A percentile compares a stretch with the other conserved stretches of the same genome.
Evolutionary conservation across 2,329 filamentous ascomycete species (phyloP).

Genomic region (Clonostachys chloroleuca): DNA sequence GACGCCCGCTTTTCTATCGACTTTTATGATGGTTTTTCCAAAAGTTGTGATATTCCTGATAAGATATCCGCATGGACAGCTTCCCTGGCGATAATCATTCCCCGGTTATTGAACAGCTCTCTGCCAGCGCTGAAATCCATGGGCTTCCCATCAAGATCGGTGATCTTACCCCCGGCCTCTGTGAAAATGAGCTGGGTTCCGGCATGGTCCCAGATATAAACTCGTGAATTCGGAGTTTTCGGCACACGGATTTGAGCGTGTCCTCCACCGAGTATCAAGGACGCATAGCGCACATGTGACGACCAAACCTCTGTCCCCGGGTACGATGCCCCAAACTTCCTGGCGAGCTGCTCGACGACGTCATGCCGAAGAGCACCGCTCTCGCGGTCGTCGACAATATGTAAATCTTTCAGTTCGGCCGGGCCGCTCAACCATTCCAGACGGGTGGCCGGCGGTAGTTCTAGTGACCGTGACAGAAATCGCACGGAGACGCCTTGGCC

Average conservation of each 20-base stretch:
- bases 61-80: constrained; percentile 35
- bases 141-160: constrained; percentile 34
- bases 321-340: constrained; percentile 19
- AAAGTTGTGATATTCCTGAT: not conserved
- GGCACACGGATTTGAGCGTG: constrained; percentile 24
- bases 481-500: constrained; percentile 22
- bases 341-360: constrained; percentile 20
- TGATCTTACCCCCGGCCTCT: constrained; percentile 49
- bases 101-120: constrained; percentile 22
- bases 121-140: constrained; percentile 29
- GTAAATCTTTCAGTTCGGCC: constrained; percentile 10
- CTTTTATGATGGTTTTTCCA: constrained; percentile 1
- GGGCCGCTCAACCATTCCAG: constrained; percentile 13
- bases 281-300: constrained; percentile 30
- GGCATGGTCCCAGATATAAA: constrained; percentile 48
- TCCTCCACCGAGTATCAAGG: constrained; percentile 27
- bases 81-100: constrained; percentile 37
- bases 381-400: constrained; percentile 24
- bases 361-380: constrained; percentile 22
- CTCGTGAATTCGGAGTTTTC: constrained; percentile 6
- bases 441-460: constrained; percentile 9
- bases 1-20: not conserved
- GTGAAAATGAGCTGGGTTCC: constrained; percentile 53
- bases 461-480: constrained; percentile 9
- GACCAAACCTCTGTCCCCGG: constrained; percentile 32